These are phyloP conservation scores for Phytopythium vexans DNA, from an alignment of 352 stramenopile species.

Conservation along the genomic window DNA sequence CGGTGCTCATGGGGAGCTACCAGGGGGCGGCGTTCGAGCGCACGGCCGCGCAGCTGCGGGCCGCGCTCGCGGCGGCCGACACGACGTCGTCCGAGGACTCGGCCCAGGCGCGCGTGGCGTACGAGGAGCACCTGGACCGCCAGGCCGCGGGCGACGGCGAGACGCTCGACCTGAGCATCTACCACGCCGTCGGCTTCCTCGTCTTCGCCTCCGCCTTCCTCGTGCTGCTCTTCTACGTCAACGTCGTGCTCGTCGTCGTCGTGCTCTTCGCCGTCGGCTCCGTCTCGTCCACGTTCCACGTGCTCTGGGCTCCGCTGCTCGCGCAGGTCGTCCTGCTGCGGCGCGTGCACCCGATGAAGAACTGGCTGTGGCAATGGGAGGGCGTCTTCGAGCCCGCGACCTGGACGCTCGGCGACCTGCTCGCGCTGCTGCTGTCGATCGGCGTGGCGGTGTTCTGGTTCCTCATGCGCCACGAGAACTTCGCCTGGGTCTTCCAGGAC, in stretches of 20 bases:
- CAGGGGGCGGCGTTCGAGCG: constrained; percentile 63
- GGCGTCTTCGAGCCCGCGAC: constrained; percentile 46
- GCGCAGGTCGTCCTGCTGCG: constrained; percentile 31
- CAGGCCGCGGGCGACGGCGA: constrained; percentile 45
- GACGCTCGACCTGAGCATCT: constrained; percentile 83
- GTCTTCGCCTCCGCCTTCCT: constrained; percentile 88
- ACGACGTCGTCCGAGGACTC: constrained; percentile 49
- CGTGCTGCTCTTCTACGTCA: constrained; percentile 89
- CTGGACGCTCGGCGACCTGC: constrained; percentile 85
- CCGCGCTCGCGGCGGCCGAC: constrained; percentile 40
- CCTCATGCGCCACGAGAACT: constrained; percentile 71
- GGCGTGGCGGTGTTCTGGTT: constrained; percentile 57
- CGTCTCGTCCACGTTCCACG: constrained; percentile 49
- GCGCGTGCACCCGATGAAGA: constrained; percentile 29
- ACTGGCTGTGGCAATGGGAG: constrained; percentile 39
- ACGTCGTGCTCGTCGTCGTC: constrained; percentile 78
- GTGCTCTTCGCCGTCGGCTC: constrained; percentile 59
- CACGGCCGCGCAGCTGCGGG: constrained; percentile 56
- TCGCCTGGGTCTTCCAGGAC: constrained; percentile 92
- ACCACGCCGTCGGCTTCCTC: constrained; percentile 90
- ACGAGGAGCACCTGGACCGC: constrained; percentile 54
- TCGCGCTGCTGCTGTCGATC: constrained; percentile 65
- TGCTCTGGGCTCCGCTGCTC: constrained; percentile 62
- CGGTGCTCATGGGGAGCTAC: constrained; percentile 72
- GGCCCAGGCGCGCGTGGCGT: constrained; percentile 41